phyloP scores from a whole-genome alignment of 2,329 filamentous ascomycete genomes.

The Sarocladiaceae sp. region DNA sequence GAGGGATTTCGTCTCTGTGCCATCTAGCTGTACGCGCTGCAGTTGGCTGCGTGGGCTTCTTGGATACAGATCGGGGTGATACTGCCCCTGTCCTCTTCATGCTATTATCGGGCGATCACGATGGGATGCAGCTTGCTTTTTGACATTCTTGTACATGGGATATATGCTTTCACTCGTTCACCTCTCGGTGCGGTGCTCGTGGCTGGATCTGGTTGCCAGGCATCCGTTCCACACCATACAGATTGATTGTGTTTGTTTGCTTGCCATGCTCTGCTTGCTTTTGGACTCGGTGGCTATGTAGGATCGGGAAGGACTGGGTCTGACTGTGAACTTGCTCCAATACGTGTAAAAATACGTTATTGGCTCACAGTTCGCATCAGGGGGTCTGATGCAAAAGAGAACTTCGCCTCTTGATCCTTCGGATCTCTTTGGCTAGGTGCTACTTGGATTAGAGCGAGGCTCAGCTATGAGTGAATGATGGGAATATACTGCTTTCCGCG shows the following conservation, averaged over 20 bases:
- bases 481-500: constrained; percentile 8
- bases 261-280: background rate
- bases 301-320: background rate
- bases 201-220: background rate
- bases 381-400: too few species aligned
- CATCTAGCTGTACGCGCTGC: background rate
- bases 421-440: background rate
- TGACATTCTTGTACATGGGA: constrained; percentile 9
- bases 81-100: background rate
- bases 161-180: background rate
- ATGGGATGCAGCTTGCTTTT: background rate
- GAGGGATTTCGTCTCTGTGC: background rate
- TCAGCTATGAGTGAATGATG: constrained; percentile 9
- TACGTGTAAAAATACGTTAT: background rate
- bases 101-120: background rate
- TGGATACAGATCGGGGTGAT: constrained; percentile 1
- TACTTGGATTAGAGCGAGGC: background rate
- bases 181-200: constrained; percentile 1
- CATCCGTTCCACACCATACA: background rate
- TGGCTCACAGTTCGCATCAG: too few species aligned
- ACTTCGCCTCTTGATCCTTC: background rate
- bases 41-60: background rate
- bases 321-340: background rate
- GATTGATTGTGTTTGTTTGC: background rate
- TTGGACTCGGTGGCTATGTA: background rate